These are phyloP conservation scores for Boechera divaricarpa DNA, from an alignment of 345 rosid genomes.

Conservation along the genomic window DNA sequence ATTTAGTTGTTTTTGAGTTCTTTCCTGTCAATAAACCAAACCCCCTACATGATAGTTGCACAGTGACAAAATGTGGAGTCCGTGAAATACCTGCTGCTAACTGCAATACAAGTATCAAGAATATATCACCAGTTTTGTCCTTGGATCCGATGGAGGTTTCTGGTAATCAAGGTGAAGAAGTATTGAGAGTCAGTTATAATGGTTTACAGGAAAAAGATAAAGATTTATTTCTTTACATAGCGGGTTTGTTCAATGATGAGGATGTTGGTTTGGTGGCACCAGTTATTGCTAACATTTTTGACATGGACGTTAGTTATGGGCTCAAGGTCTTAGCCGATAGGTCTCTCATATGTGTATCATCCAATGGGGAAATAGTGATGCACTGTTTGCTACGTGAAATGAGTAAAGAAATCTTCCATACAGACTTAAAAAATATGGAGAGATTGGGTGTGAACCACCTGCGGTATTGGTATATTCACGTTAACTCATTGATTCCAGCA, in stretches of 20 bases:
- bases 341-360: constrained; percentile 22
- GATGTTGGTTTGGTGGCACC: constrained; percentile 11
- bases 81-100: not conserved
- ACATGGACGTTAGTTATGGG: constrained; percentile 7
- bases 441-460: no score
- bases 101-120: not conserved
- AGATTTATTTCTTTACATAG: constrained; percentile 14
- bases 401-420: not conserved
- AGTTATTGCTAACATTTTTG: not conserved
- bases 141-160: not conserved
- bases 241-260: constrained; percentile 9
- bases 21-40: not conserved
- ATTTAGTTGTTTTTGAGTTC: not conserved
- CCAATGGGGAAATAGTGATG: constrained; percentile 3
- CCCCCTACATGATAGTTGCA: not conserved
- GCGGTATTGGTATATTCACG: no score
- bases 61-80: constrained; percentile 10
- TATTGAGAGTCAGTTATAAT: not conserved
- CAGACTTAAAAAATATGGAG: no score
- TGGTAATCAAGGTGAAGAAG: not conserved
- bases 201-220: not conserved
- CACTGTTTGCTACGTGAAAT: not conserved
- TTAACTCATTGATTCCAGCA: no score
- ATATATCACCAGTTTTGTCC: no score
- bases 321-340: constrained; percentile 14